A percentile compares a stretch with the other conserved stretches of the same genome.
phyloP scores from a whole-genome alignment of 2,329 filamentous ascomycete genomes.

The Fusarium miscanthi region DNA sequence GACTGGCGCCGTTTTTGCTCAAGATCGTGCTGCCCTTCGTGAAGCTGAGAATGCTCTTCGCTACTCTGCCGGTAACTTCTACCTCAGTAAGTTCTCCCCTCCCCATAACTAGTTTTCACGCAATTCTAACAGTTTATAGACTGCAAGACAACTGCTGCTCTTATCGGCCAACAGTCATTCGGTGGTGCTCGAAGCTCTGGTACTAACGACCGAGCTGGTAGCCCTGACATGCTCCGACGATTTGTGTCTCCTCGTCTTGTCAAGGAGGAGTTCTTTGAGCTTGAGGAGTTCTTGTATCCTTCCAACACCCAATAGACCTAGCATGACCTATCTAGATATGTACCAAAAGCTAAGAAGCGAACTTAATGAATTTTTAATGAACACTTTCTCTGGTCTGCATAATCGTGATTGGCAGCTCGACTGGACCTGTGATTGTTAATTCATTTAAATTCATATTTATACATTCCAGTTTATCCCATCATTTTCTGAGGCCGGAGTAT shows the following conservation, averaged over 20 bases:
- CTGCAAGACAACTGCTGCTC: slow-evolving; percentile 67
- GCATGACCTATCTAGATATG: slow-evolving; percentile 16
- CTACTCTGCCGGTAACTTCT: slow-evolving; percentile 68
- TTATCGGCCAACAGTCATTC: slow-evolving; percentile 67
- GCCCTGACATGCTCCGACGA: slow-evolving; percentile 59
- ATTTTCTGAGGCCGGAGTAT: no score
- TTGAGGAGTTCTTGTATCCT: slow-evolving; percentile 59
- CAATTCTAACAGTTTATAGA: slow-evolving; percentile 40
- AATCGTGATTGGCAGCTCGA: not conserved
- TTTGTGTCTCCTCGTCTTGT: slow-evolving; percentile 64
- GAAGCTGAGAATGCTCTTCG: slow-evolving; percentile 63
- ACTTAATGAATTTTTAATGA: slow-evolving; percentile 24
- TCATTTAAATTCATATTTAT: no score
- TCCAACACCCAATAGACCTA: slow-evolving; percentile 56
- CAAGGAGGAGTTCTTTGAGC: slow-evolving; percentile 60
- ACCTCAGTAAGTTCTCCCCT: slow-evolving; percentile 53
- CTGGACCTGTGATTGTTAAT: not conserved
- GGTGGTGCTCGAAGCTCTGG: slow-evolving; percentile 64
- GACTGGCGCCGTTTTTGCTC: slow-evolving; percentile 62
- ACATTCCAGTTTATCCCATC: no score
- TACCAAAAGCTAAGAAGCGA: slow-evolving; percentile 21
- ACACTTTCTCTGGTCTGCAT: fast-evolving
- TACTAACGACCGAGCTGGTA: slow-evolving; percentile 68
- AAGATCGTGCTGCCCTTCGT: slow-evolving; percentile 59
- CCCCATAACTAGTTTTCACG: fast-evolving